Evolutionary conservation across 2,329 filamentous ascomycete species (phyloP), one percentile per base, ranked within the genome.

Genomic region (Reticulascus tulasneorum): DNA sequence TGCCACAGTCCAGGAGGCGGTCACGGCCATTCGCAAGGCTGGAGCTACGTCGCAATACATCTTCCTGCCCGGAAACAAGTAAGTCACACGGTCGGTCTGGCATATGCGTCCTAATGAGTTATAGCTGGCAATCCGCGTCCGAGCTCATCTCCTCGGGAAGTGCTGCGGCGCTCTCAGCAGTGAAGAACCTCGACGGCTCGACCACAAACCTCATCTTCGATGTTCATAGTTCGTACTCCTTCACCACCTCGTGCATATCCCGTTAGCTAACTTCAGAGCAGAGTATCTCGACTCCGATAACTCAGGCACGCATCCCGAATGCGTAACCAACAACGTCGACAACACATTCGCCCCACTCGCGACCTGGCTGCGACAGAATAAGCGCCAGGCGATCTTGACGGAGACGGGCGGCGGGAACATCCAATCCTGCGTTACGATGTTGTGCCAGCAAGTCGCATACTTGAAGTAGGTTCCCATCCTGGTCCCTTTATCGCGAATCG

Each of bases 21-120:
- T 86, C 2, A 79, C 72, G 1, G 81, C 78, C 4, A 84, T 86
- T 48, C 75, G 82, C 27, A 56, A 69, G 27, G 72, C 76, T 3
- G 81, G 80, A 12, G 79, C 80, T 12, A 70, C 63, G 1, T 60
- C 60, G 16, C 77, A 85, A 45, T 71, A 76, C 50, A 82, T 85
- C 46, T 64, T 85, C 9, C 68, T 84, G 2, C 75, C 82, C 0
- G 81, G 81, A 3, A 79, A 68, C 24, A 73, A 75, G 47, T 84
- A 70, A 50, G 69, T 73, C 5, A 67, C n/a, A n/a, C n/a, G n/a
- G n/a, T n/a, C n/a, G n/a, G n/a, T n/a, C n/a, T n/a, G n/a, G n/a
- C n/a, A n/a, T n/a, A n/a, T n/a, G n/a, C n/a, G n/a, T n/a, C n/a
- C n/a, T n/a, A n/a, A n/a, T n/a, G n/a, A n/a, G n/a, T 62, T n/a